Base-by-base conservation (phyloP, 495 filamentous ascomycete species). In the Aspergillus kassunensis region DNA sequence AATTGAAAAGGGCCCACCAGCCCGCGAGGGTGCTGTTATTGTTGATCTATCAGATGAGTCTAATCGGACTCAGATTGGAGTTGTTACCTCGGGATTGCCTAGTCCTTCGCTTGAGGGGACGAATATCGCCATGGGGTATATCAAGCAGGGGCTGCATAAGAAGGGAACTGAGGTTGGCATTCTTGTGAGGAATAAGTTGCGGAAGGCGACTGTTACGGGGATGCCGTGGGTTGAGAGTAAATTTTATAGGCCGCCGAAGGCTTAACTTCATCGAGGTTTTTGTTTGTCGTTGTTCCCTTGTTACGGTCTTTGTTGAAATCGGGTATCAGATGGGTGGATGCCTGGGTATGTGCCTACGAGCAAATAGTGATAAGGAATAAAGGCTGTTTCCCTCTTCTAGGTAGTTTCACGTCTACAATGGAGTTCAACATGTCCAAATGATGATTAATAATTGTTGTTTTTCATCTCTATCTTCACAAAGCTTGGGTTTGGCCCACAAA, bases 121-220 rank as follows among this genome's bases (percentile, higher is more conserved):
- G 65, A 97, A 97, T 63, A 90, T 98, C 48, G 91, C 95, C 35
- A 98, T 98, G 93, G 93, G 86, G 0, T 98, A 97, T 65, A 74
- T 98, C 55, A 83, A 84, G 69, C 79, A 84, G 55, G 90, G 90
- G 0, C 65, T 85, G 61, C 88, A 96, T 58, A 95, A 95, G 79
- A 75, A 81, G 40, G 95, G 91, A 6, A 97, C 92, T 0, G 84
- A 91, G 67, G 75, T 97, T 2, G 79, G 79, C 15, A 85, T 96
- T 10, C 54, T 88, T 51, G 87, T 98, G 1, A 76, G 93, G 25
- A 93, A 91, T 8, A 90, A 87, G 76, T 71, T 79, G 57, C 82
- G 90, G 60, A 85, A 84, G 75, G 93, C 89, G 0, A 79, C 75
- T 9, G 88, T 97, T 29, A 79, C 81, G 2, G 92, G 91, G 76